phyloP scores from a whole-genome alignment of 495 filamentous ascomycete genomes.

The Diplogelasinospora grovesii region DNA sequence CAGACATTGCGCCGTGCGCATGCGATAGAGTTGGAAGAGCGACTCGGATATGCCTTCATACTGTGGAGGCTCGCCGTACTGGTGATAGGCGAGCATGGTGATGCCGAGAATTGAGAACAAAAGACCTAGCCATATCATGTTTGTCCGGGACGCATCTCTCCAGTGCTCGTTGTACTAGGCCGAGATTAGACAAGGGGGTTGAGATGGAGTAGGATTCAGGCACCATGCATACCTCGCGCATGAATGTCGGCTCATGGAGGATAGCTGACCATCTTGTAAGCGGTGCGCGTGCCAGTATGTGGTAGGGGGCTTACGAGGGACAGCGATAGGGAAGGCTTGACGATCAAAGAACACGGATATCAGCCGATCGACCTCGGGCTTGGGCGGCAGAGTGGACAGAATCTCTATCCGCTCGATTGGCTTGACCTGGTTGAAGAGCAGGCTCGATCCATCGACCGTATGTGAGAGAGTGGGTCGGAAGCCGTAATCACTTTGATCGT shows the following conservation, averaged over 20 bases:
- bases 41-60: slow-evolving; percentile 51
- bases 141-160: slow-evolving; percentile 12
- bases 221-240: slow-evolving; percentile 6
- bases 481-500: slow-evolving; percentile 6
- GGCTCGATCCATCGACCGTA: slow-evolving; percentile 11
- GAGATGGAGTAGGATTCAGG: neutral
- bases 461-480: slow-evolving; percentile 5
- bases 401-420: slow-evolving; percentile 5
- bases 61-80: slow-evolving; percentile 63
- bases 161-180: slow-evolving; percentile 16
- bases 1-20: slow-evolving; percentile 26
- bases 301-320: slow-evolving; percentile 9
- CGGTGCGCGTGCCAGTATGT: neutral
- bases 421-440: slow-evolving; percentile 14
- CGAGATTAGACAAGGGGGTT: neutral
- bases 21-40: slow-evolving; percentile 52
- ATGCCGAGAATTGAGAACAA: slow-evolving; percentile 60
- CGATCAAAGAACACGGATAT: slow-evolving; percentile 2
- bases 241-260: slow-evolving; percentile 20
- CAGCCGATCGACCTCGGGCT: slow-evolving; percentile 4
- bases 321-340: slow-evolving; percentile 11
- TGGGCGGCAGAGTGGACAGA: slow-evolving; percentile 5
- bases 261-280: too few species aligned
- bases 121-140: slow-evolving; percentile 22
- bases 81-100: slow-evolving; percentile 60